Evolutionary conservation across 306 rosid species (phyloP).

Genomic region (Prunus davidiana): DNA sequence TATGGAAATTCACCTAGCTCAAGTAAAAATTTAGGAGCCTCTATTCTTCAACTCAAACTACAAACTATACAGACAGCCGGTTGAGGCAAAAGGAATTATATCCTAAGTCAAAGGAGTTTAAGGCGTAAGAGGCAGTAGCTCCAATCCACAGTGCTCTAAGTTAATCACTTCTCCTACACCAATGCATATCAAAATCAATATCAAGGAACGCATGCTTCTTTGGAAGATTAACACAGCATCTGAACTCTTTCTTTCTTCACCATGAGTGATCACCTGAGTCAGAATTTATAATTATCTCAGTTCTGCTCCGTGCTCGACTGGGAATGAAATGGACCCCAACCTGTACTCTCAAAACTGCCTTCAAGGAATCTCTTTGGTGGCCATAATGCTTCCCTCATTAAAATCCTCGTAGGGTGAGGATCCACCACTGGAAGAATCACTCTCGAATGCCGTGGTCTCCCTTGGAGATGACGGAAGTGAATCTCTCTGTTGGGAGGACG

Average conservation of each 20-base stretch:
- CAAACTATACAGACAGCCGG: constrained; percentile 13
- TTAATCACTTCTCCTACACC: background rate
- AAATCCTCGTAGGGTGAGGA: constrained; percentile 92
- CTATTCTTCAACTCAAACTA: background rate
- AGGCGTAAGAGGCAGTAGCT: background rate
- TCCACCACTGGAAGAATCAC: constrained; percentile 89
- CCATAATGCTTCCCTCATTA: constrained; percentile 44
- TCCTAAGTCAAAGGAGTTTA: constrained; percentile 1
- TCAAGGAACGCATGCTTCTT: background rate
- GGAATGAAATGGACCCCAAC: background rate
- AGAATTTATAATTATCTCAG: background rate
- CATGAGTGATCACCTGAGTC: background rate
- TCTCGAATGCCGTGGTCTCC: constrained; percentile 71
- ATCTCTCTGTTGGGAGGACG: constrained; percentile 78
- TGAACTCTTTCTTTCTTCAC: background rate
- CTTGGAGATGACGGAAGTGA: constrained; percentile 84
- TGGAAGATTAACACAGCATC: background rate
- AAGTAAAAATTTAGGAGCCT: constrained; percentile 2
- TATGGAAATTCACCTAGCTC: constrained; percentile 8
- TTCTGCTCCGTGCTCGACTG: constrained; percentile 8
- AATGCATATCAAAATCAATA: background rate
- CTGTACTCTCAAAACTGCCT: background rate
- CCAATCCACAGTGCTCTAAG: background rate
- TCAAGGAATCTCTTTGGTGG: constrained; percentile 12
- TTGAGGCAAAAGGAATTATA: background rate